Evolutionary conservation across 352 stramenopile genomes (phyloP).

Genomic region (Phytopythium boreale): DNA sequence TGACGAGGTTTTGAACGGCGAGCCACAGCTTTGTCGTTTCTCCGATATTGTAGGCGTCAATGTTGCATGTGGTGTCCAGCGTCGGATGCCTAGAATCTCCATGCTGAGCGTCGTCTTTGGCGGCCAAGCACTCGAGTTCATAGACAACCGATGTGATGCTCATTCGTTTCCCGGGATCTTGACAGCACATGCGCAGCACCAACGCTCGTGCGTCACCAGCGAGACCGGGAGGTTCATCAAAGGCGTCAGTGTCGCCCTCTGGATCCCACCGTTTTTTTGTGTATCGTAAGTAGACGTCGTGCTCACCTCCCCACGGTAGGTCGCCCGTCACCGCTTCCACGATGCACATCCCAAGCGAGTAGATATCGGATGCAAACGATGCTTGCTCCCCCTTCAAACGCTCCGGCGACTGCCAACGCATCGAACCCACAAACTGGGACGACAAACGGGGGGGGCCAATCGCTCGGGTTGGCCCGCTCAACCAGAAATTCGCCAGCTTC

Average conservation of each 20-base stretch:
- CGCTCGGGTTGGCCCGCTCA: conserved; percentile 11
- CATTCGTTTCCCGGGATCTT: conserved; percentile 15
- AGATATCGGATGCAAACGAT: conserved; percentile 30
- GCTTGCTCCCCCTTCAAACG: conserved; percentile 8
- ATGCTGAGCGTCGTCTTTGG: background rate
- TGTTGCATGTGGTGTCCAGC: background rate
- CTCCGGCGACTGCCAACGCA: conserved; percentile 26
- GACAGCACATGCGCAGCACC: conserved; percentile 29
- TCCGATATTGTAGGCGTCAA: background rate
- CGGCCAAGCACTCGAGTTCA: background rate
- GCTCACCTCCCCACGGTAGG: conserved; percentile 13
- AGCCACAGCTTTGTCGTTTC: background rate
- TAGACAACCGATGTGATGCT: conserved; percentile 14
- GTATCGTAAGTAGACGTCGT: conserved; percentile 23
- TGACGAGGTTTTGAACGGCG: background rate
- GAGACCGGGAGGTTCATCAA: background rate
- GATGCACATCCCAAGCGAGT: conserved; percentile 38
- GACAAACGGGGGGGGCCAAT: background rate
- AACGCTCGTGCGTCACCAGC: conserved; percentile 6
- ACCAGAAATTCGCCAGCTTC: conserved; percentile 27
- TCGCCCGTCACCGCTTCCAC: conserved; percentile 27
- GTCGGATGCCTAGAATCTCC: too few species aligned
- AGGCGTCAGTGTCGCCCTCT: background rate
- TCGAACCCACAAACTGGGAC: background rate
- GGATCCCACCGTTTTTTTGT: background rate